phyloP scores from a whole-genome alignment of 176 grass and related monocot genomes.

The Ensete glaucum region DNA sequence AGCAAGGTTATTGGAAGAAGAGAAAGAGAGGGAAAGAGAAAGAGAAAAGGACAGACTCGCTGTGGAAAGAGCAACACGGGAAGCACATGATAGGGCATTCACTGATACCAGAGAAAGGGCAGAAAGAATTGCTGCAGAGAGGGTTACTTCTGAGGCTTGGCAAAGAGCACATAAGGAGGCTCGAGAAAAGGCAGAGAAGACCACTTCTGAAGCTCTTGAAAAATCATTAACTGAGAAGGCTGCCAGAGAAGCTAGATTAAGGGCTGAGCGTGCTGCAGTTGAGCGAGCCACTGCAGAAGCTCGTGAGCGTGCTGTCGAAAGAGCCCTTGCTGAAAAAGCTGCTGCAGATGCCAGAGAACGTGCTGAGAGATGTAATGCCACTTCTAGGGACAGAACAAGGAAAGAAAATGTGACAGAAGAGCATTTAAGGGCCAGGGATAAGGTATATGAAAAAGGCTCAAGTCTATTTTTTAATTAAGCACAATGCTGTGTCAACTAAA shows the following conservation, averaged over 20 bases:
- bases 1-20: constrained; percentile 30
- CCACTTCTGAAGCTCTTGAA: constrained; percentile 8
- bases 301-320: constrained; percentile 15
- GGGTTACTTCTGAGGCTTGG: constrained; percentile 34
- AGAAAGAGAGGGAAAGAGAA: constrained; percentile 51
- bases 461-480: not conserved
- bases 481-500: not conserved
- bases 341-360: constrained; percentile 16
- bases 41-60: constrained; percentile 32
- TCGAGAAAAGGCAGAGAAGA: constrained; percentile 37
- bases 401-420: constrained; percentile 11
- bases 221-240: constrained; percentile 6
- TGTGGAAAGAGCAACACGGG: constrained; percentile 31
- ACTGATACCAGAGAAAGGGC: constrained; percentile 38
- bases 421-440: not conserved
- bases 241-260: constrained; percentile 10
- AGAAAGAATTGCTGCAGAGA: constrained; percentile 40
- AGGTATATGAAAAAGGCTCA: not conserved
- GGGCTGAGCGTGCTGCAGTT: constrained; percentile 14
- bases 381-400: not conserved
- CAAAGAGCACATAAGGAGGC: constrained; percentile 39
- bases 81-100: constrained; percentile 42
- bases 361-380: constrained; percentile 7
- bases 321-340: constrained; percentile 12
- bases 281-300: constrained; percentile 17